A percentile compares a stretch with the other conserved stretches of the same genome.
phyloP scores from a whole-genome alignment of 768 basidiomycete genomes.

The Tricholoma sp. region DNA sequence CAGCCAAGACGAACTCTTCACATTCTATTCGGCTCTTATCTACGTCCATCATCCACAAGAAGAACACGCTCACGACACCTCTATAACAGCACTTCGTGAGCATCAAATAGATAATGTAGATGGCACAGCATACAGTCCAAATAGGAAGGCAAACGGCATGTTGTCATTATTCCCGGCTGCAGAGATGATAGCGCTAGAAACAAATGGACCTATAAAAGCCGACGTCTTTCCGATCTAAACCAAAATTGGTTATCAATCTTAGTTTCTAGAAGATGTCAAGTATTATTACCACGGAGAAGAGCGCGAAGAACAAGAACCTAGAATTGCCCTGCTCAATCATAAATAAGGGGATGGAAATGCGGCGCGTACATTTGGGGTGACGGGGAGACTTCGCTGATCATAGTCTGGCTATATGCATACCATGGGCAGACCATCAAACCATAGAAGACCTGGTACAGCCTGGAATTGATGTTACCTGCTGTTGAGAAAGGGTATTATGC shows the following conservation, averaged over 20 bases:
- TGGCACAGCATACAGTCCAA: slow-evolving; percentile 48
- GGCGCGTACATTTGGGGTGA: slow-evolving; percentile 60
- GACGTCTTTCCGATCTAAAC: slow-evolving; percentile 66
- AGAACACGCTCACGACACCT: slow-evolving; percentile 47
- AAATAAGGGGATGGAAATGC: not conserved
- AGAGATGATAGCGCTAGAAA: slow-evolving; percentile 70
- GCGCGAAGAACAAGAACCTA: slow-evolving; percentile 71
- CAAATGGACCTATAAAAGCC: slow-evolving; percentile 71
- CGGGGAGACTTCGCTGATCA: slow-evolving; percentile 78
- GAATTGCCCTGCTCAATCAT: slow-evolving; percentile 9
- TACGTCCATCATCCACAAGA: slow-evolving; percentile 60
- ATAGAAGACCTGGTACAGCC: slow-evolving; percentile 67
- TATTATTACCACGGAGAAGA: slow-evolving; percentile 58
- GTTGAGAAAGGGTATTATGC: not conserved
- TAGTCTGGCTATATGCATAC: slow-evolving; percentile 80
- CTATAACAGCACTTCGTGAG: slow-evolving; percentile 23
- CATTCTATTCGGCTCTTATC: slow-evolving; percentile 62
- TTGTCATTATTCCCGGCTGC: slow-evolving; percentile 64
- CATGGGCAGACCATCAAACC: slow-evolving; percentile 74
- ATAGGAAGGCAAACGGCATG: slow-evolving; percentile 73
- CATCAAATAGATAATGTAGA: not conserved
- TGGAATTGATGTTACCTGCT: slow-evolving; percentile 16
- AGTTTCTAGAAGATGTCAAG: not conserved
- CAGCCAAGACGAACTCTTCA: slow-evolving; percentile 44
- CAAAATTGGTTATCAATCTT: not conserved